Percentiles rank a stretch among this genome's conserved stretches.
Evolutionary conservation across 495 filamentous ascomycete genomes (phyloP).

Genomic region (Tuber brumale): DNA sequence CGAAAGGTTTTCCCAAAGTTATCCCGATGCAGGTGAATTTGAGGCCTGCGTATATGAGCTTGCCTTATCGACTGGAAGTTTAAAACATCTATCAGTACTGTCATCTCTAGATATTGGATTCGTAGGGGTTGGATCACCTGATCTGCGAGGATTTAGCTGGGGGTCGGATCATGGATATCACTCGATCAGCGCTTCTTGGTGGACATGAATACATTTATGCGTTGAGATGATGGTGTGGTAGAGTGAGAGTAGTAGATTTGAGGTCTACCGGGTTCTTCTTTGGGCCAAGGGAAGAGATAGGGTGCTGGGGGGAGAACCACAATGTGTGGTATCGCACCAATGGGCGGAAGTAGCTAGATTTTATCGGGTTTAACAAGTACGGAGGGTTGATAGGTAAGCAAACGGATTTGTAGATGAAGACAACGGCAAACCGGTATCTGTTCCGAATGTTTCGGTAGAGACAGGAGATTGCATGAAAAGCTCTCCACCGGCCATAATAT

Average conservation of each 20-base stretch:
- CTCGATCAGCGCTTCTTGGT: background rate
- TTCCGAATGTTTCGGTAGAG: background rate
- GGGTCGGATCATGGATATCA: background rate
- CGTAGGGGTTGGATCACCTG: background rate
- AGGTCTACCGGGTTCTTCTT: background rate
- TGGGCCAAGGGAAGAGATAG: background rate
- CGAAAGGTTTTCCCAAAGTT: too few species aligned
- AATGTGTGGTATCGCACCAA: background rate
- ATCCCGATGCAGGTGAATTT: background rate
- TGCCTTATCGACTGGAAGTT: background rate
- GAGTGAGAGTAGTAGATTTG: background rate
- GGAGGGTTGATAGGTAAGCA: background rate
- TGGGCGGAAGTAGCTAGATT: background rate
- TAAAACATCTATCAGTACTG: background rate
- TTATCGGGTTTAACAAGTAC: background rate
- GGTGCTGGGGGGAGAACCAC: background rate
- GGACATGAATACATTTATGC: background rate
- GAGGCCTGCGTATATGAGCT: background rate
- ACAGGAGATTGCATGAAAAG: background rate
- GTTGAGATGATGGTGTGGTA: background rate
- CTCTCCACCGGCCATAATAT: background rate
- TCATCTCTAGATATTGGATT: background rate
- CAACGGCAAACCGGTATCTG: background rate
- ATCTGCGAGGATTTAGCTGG: background rate
- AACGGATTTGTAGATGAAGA: background rate